Evolutionary conservation across 1,284 basidiomycete genomes (phyloP).

Genomic region (Microbotryomycetes sp.): DNA sequence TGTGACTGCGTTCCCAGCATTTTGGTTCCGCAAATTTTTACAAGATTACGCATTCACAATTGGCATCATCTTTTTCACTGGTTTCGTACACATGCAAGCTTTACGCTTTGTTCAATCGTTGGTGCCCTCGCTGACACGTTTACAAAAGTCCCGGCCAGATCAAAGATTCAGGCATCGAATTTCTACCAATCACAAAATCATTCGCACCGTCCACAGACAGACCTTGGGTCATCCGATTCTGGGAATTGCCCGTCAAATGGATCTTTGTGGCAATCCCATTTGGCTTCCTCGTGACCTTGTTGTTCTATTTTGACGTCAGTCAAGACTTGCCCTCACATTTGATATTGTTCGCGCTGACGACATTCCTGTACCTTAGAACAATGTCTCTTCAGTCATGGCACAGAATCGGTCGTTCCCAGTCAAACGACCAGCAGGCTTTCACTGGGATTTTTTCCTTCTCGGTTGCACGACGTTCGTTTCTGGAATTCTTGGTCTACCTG

Average conservation of each 20-base stretch:
- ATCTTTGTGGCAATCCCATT: constrained; percentile 66
- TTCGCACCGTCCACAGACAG: constrained; percentile 32
- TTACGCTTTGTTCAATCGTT: not conserved
- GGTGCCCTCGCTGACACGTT: not conserved
- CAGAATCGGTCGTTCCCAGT: constrained; percentile 87
- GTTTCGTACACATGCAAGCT: constrained; percentile 44
- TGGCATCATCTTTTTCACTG: constrained; percentile 45
- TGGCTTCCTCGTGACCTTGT: constrained; percentile 43
- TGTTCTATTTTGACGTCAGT: constrained; percentile 49
- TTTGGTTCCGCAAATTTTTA: constrained; percentile 42
- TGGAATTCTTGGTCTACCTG: constrained; percentile 81
- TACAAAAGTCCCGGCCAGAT: constrained; percentile 34
- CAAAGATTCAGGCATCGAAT: constrained; percentile 28
- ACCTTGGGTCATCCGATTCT: constrained; percentile 80
- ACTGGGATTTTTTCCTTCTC: constrained; percentile 66
- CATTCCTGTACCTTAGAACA: constrained; percentile 10
- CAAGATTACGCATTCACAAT: constrained; percentile 44
- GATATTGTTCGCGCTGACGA: not conserved
- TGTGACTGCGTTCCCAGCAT: constrained; percentile 31
- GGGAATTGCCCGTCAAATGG: constrained; percentile 84
- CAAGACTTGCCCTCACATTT: not conserved
- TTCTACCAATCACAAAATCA: constrained; percentile 31
- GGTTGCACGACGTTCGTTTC: constrained; percentile 89
- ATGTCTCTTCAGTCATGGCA: constrained; percentile 72
- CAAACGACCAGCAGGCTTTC: constrained; percentile 85